phyloP scores from a whole-genome alignment of 371 early-diverging fungal species.

The Mucor circinelloides region DNA sequence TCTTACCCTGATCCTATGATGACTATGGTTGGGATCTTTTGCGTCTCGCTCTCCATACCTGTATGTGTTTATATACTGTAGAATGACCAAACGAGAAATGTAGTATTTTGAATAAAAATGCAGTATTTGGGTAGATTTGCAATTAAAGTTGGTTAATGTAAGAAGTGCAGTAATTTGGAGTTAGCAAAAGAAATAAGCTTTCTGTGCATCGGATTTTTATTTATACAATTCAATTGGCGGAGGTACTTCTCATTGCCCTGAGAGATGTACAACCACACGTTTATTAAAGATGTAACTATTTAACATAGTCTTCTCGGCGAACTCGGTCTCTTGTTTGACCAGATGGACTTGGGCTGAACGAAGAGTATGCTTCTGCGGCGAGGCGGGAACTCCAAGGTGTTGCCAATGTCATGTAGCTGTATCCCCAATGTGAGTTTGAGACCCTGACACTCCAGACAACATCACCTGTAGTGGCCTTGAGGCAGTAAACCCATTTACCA shows the following conservation, averaged over 20 bases:
- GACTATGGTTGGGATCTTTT: neutral
- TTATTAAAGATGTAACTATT: neutral
- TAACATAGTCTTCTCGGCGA: neutral
- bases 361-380: conserved; percentile 28
- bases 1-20: conserved; percentile 4
- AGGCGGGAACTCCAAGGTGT: conserved; percentile 31
- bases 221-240: too few relatives aligned
- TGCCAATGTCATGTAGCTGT: conserved; percentile 24
- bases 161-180: too few relatives aligned
- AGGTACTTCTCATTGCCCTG: too few relatives aligned
- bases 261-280: too few relatives aligned
- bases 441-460: conserved; percentile 19
- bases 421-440: conserved; percentile 15
- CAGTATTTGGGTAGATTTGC: neutral
- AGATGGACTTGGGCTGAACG: conserved; percentile 22
- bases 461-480: conserved; percentile 20
- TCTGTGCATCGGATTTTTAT: too few relatives aligned
- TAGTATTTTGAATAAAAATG: neutral
- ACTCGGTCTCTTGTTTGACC: conserved; percentile 13
- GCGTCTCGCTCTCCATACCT: neutral
- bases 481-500: conserved; percentile 28
- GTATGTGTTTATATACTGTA: neutral
- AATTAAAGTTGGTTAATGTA: too few relatives aligned
- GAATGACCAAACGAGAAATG: neutral
- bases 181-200: too few relatives aligned